Evolutionary conservation across 2,329 filamentous ascomycete genomes (phyloP), one percentile per base, ranked within the genome.

Genomic region (Phaeomoniella chlamydospora): DNA sequence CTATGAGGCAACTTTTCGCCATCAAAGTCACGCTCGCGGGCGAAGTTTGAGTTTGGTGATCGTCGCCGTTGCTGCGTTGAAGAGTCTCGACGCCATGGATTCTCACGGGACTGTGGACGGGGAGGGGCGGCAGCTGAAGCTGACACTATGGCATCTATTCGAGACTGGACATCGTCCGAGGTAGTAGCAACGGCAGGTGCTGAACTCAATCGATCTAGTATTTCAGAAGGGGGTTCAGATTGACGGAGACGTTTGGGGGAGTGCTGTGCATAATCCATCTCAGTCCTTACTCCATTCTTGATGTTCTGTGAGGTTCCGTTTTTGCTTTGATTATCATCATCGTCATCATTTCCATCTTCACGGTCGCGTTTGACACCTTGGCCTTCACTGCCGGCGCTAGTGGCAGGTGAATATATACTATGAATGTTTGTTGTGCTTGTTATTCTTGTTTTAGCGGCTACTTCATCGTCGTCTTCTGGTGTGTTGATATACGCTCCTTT

Each of bases 281-380:
- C 44, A 10, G 41, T 43, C 4, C 34, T n/a, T n/a, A n/a, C n/a
- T n/a, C n/a, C n/a, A n/a, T n/a, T n/a, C n/a, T n/a, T n/a, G n/a
- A n/a, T n/a, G n/a, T n/a, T n/a, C n/a, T n/a, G n/a, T n/a, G n/a
- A n/a, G n/a, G n/a, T n/a, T n/a, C n/a, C n/a, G n/a, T n/a, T n/a
- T n/a, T n/a, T n/a, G n/a, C n/a, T n/a, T n/a, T n/a, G n/a, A 4
- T 43, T 45, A 38, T 40, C 42, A 17, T 41, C 40, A 2, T 38
- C 37, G 3, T 40, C 40, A 6, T 45, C 33, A 18, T 33, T 26
- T 11, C 44, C 41, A 18, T 49, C 46, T 15, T 56, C 53, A 3
- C 51, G 50, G 31, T 61, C 58, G 33, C 58, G 56, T 42, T 62
- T 62, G 15, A 51, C 51, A 12, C 55, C 54, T 38, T 55, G 55